Evolutionary conservation across 148 eudicot genomes (phyloP).

Genomic region (Chenopodium quinoa): DNA sequence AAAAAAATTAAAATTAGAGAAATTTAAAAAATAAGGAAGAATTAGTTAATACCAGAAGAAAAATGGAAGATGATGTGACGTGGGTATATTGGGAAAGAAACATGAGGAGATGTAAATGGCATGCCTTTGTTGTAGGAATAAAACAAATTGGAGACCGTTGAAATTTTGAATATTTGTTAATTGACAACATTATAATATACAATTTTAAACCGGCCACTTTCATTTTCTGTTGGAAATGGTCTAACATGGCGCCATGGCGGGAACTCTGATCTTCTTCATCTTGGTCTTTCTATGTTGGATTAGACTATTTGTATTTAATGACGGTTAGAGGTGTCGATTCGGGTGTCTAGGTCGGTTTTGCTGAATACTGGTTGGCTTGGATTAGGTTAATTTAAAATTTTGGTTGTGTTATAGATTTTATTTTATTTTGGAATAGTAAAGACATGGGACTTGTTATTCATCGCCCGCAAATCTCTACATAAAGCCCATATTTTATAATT

Average conservation of each 20-base stretch:
- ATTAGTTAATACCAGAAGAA: neutral
- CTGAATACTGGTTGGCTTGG: no score
- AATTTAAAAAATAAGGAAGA: neutral
- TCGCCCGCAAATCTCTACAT: no score
- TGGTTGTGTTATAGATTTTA: no score
- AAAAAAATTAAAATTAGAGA: neutral
- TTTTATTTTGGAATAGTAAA: no score
- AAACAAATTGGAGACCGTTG: conserved; percentile 32
- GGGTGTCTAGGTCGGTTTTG: no score
- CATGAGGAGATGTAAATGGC: conserved; percentile 28
- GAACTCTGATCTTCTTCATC: neutral
- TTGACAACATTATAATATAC: neutral
- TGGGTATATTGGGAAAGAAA: neutral
- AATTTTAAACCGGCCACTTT: conserved; percentile 5
- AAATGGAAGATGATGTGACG: conserved; percentile 4
- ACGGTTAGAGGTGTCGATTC: no score
- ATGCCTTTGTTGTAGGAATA: conserved; percentile 32
- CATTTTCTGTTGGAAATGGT: neutral
- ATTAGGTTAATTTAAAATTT: no score
- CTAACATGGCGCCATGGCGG: conserved; percentile 33
- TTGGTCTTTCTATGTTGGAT: neutral
- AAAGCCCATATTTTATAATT: no score
- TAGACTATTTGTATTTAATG: no score
- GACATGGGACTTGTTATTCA: no score
- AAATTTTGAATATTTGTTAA: conserved; percentile 19